Evolutionary conservation across 2,329 filamentous ascomycete genomes (phyloP).

Genomic region (Sporothrix brunneoviolacea): DNA sequence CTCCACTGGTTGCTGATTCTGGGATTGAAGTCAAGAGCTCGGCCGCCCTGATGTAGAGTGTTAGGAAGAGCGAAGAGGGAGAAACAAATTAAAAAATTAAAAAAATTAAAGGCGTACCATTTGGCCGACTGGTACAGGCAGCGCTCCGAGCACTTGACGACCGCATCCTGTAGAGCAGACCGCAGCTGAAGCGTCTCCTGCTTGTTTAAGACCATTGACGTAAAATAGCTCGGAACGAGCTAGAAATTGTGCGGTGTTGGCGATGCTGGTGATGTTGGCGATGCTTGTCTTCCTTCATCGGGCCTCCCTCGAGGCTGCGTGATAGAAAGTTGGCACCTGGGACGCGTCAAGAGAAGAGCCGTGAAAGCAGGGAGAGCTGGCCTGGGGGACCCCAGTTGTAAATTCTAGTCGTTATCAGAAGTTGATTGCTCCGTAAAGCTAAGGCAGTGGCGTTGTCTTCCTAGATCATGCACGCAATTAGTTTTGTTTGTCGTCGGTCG

Average conservation of each 20-base stretch:
- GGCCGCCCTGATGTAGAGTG: slow-evolving; percentile 71
- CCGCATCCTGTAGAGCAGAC: slow-evolving; percentile 72
- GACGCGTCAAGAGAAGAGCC: not conserved
- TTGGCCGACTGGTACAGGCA: slow-evolving; percentile 95
- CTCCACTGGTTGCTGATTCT: slow-evolving; percentile 44
- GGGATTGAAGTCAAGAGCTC: slow-evolving; percentile 84
- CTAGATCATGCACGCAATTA: no score
- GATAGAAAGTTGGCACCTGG: not conserved
- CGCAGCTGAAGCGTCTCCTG: slow-evolving; percentile 59
- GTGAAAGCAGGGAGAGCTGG: not conserved
- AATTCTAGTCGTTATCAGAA: not conserved
- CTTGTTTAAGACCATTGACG: slow-evolving; percentile 46
- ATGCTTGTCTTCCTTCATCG: not conserved
- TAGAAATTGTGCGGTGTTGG: not conserved
- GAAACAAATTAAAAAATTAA: slow-evolving; percentile 16
- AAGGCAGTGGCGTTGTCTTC: not conserved
- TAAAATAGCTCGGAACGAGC: not conserved
- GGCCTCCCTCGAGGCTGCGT: no score
- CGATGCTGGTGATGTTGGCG: not conserved
- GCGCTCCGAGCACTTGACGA: slow-evolving; percentile 85
- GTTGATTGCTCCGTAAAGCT: no score
- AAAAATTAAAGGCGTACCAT: slow-evolving; percentile 56
- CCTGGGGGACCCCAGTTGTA: no score
- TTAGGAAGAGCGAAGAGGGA: no score
- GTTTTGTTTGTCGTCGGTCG: no score